Conservation (phyloP, 1,139 yeast genomes). For the Sugiyamaella pinicola region DNA sequence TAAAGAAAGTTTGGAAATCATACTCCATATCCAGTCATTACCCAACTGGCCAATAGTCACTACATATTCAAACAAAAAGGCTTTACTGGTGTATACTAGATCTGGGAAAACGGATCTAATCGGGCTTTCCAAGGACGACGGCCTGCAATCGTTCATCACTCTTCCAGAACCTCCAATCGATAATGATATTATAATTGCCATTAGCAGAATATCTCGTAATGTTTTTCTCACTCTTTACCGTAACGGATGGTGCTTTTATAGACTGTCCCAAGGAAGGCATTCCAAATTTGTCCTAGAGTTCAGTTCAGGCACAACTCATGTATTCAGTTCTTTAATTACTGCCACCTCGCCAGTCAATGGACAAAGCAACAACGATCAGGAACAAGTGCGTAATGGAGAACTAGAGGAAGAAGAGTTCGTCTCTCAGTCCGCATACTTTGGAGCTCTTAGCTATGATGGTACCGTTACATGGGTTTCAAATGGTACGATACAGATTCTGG, state of each 20-base stretch:
- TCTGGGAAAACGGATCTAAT: neutral
- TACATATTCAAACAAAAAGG: neutral
- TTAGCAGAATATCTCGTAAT: neutral
- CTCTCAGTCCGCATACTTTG: constrained; percentile 24
- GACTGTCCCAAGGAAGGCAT: neutral
- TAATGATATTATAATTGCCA: neutral
- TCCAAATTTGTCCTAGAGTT: constrained; percentile 24
- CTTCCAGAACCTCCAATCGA: neutral
- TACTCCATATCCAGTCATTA: neutral
- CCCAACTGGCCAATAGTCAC: constrained; percentile 17
- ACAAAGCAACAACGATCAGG: neutral
- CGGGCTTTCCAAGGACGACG: neutral
- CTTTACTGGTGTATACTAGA: neutral
- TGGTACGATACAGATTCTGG: constrained; percentile 31
- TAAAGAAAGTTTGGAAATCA: neutral
- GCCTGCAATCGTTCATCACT: neutral
- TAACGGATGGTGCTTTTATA: constrained; percentile 13
- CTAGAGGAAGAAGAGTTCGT: neutral
- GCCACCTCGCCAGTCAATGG: constrained; percentile 1
- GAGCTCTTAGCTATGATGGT: constrained; percentile 31
- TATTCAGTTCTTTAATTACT: constrained; percentile 23
- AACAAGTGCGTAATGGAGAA: neutral
- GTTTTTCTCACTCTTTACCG: constrained; percentile 13
- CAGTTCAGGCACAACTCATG: constrained; percentile 29
- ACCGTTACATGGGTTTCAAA: constrained; percentile 31